Percentiles rank a stretch among this genome's conserved stretches.
These are phyloP conservation scores for Pseudohalonectria lignicola DNA, from an alignment of 2,329 filamentous ascomycete genomes.

Conservation along the genomic window DNA sequence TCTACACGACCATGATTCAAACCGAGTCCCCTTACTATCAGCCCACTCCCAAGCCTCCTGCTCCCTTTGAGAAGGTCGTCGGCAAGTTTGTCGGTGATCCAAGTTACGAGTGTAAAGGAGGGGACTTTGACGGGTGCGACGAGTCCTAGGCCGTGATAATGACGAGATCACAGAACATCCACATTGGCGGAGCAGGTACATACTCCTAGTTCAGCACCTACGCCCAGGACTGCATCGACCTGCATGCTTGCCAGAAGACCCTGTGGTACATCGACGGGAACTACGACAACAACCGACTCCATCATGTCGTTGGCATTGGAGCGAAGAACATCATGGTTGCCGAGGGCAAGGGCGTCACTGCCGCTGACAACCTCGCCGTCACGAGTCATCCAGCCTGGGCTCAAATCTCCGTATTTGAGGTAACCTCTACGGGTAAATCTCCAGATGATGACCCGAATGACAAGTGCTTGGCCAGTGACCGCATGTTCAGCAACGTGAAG, in stretches of 20 bases:
- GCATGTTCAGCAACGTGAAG: not conserved
- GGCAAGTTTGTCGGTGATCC: slow-evolving; percentile 6
- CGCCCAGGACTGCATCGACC: slow-evolving; percentile 10
- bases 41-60: slow-evolving; percentile 28
- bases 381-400: slow-evolving; percentile 17
- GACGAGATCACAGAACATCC: slow-evolving; percentile 7
- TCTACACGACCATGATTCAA: slow-evolving; percentile 52
- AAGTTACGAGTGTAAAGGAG: slow-evolving; percentile 8
- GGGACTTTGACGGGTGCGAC: slow-evolving; percentile 9
- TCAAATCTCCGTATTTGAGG: slow-evolving; percentile 14
- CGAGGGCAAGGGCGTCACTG: slow-evolving; percentile 13
- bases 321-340: slow-evolving; percentile 15
- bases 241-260: slow-evolving; percentile 13
- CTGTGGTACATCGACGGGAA: slow-evolving; percentile 12
- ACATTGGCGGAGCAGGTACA: slow-evolving; percentile 12
- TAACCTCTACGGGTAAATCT: slow-evolving; percentile 3
- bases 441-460: not conserved
- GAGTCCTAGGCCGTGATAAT: slow-evolving; percentile 13
- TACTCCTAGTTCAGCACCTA: slow-evolving; percentile 16
- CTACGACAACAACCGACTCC: slow-evolving; percentile 9
- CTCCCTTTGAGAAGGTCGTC: slow-evolving; percentile 5
- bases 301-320: slow-evolving; percentile 19
- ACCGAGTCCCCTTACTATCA: slow-evolving; percentile 55
- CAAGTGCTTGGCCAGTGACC: not conserved
- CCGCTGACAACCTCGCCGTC: slow-evolving; percentile 16